These are phyloP conservation scores for Rhodotorula sp. DNA, from an alignment of 1,284 basidiomycete genomes.

Conservation along the genomic window DNA sequence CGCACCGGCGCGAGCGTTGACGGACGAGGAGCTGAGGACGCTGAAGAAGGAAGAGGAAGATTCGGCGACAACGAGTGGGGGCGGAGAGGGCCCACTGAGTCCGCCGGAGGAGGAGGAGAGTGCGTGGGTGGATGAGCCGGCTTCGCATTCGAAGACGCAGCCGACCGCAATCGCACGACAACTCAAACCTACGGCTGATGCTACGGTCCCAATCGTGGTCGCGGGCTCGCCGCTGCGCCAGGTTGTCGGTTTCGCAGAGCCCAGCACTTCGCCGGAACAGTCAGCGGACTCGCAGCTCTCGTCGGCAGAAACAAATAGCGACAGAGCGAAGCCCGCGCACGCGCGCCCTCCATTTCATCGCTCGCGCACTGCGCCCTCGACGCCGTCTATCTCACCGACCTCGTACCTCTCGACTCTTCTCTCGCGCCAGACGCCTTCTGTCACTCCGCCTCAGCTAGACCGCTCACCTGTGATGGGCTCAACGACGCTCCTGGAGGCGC, in stretches of 20 bases:
- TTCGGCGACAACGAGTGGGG: slow-evolving; percentile 2
- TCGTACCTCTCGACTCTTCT: slow-evolving; percentile 4
- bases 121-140: neutral
- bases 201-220: neutral
- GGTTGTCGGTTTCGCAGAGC: too few relatives aligned
- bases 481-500: neutral
- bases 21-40: neutral
- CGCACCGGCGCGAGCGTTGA: slow-evolving; percentile 5
- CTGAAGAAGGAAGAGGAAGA: neutral
- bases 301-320: too few relatives aligned
- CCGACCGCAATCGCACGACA: too few relatives aligned
- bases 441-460: neutral
- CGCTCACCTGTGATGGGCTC: neutral
- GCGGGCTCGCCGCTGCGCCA: neutral
- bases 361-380: neutral
- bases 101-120: neutral
- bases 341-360: neutral
- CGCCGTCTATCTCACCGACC: slow-evolving; percentile 1
- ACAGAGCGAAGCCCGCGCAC: neutral
- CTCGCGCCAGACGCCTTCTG: neutral
- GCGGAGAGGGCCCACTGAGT: neutral
- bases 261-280: too few relatives aligned
- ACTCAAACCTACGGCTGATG: too few relatives aligned
- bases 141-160: too few relatives aligned
- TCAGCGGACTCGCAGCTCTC: too few relatives aligned